Evolutionary conservation across 148 eudicot species (phyloP), one percentile per base, ranked within the genome.

Genomic region (Cornus kousa): DNA sequence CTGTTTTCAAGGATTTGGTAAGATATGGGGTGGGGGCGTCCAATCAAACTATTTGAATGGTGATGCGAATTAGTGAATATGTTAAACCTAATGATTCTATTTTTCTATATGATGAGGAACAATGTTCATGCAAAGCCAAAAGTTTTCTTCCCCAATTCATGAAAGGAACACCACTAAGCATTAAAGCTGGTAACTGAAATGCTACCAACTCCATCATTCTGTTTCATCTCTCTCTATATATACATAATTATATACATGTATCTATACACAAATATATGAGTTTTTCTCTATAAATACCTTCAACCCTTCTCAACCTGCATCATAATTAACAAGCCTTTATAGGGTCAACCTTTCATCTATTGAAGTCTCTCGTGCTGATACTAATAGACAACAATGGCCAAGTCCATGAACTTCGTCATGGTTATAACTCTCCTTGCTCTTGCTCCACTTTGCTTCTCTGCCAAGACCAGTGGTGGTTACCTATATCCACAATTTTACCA

Each of bases 401-500:
- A 87, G 13, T 69, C 75, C 70, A 60, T 24, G 64, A 85, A 83
- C 79, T 75, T 75, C 73, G 50, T 80, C 78, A 22, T 85, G 59
- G 23, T 81, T 43, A 17, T 81, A 28, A 31, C 69, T 76, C 73
- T 87, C 1, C 81, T 88, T 32, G 82, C 78, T 10, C 80, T 80
- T 78, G 72, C 88, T 66, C 88, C 87, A 12, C 73, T 85, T 66
- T 80, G 91, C 78, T 74, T 91, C 39, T 85, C 88, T 13, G 23
- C 12, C 57, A 80, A 83, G 39, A 79, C 72, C 76, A 35, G 80
- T 64, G 87, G 86, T 33, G 91, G 87, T 28, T 83, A 69, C 69
- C 93, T 94, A 24, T 87, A 83, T 85, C 98, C 98, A 72, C 94
- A 92, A 74, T 94, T 88, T 62, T 94, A 92, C 31, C 90, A 86